Conservation (phyloP, 2,329 filamentous ascomycete species). For the Coniosporium tulheliwenetii region DNA sequence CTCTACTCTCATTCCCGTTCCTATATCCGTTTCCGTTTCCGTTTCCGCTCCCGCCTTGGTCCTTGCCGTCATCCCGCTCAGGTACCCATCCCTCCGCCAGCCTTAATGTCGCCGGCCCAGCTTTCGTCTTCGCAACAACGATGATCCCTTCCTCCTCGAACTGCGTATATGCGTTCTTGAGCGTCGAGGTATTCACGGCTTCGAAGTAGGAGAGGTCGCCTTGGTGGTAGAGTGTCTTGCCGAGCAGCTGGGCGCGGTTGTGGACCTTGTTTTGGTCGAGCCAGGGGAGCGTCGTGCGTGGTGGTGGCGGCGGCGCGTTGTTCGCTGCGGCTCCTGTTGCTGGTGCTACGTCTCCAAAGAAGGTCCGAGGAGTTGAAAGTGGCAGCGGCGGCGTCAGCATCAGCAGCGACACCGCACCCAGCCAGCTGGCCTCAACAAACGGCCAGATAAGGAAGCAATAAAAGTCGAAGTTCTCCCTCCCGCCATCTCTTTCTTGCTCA, state of each 20-base stretch:
- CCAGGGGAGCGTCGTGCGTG: no score
- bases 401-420: constrained; percentile 76
- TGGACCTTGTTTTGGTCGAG: constrained; percentile 1
- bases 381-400: constrained; percentile 58
- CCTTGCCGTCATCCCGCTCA: constrained; percentile 36
- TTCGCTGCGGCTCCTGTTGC: no score
- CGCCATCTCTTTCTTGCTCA: constrained; percentile 57
- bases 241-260: constrained; percentile 40
- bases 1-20: constrained; percentile 1
- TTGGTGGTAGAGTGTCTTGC: constrained; percentile 94
- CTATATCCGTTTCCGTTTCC: not conserved
- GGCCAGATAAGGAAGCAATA: constrained; percentile 99
- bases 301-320: no score
- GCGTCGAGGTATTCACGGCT: constrained; percentile 92
- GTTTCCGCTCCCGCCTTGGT: not conserved
- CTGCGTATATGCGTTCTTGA: constrained; percentile 80
- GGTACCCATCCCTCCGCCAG: constrained; percentile 49
- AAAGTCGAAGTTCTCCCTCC: constrained; percentile 93
- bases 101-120: constrained; percentile 45
- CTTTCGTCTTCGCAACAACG: constrained; percentile 52
- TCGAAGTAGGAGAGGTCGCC: constrained; percentile 96
- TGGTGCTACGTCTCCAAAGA: not conserved
- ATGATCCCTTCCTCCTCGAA: constrained; percentile 89
- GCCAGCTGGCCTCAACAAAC: constrained; percentile 88
- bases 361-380: not conserved